A percentile compares a stretch with the other conserved stretches of the same genome.
phyloP scores from a whole-genome alignment of 1,284 basidiomycete genomes.

The Takashimella tepidaria region DNA sequence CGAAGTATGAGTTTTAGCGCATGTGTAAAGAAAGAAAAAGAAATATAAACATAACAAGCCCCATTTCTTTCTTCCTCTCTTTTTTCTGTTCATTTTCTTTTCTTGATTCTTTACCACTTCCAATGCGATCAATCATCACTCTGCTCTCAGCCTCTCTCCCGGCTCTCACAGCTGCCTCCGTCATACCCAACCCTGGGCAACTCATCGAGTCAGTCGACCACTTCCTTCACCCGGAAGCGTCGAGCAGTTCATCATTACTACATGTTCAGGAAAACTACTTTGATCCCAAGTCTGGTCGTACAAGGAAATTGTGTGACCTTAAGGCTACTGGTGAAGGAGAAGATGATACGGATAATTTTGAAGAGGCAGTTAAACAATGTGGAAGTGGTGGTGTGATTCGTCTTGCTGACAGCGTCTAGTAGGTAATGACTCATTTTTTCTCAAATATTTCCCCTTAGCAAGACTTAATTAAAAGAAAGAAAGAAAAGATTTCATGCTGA shows the following conservation, averaged over 20 bases:
- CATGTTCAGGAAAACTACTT: conserved; percentile 12
- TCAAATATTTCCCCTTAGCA: conserved; percentile 28
- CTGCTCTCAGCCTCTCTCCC: conserved; percentile 4
- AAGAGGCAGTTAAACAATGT: conserved; percentile 55
- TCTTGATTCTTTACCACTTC: conserved; percentile 10
- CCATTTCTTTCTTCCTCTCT: not conserved
- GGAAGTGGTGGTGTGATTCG: conserved; percentile 54
- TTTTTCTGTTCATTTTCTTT: not conserved
- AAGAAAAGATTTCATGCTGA: conserved; percentile 4
- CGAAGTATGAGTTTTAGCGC: too few species aligned
- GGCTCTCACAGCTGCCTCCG: conserved; percentile 14
- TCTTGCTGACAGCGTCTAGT: conserved; percentile 30
- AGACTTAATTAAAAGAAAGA: too few species aligned
- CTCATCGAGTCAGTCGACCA: conserved; percentile 10
- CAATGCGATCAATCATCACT: conserved; percentile 20
- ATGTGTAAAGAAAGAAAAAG: too few species aligned
- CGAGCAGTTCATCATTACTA: conserved; percentile 1
- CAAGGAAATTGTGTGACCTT: conserved; percentile 42
- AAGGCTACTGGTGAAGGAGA: conserved; percentile 48
- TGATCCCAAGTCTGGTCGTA: conserved; percentile 9
- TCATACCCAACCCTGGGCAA: conserved; percentile 16
- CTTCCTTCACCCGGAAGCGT: conserved; percentile 8
- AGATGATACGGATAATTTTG: conserved; percentile 51
- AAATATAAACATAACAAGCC: not conserved
- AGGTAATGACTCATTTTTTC: conserved; percentile 22